Conservation (phyloP, 192 early-diverging fungal species). For the Mortierella hygrophila region DNA sequence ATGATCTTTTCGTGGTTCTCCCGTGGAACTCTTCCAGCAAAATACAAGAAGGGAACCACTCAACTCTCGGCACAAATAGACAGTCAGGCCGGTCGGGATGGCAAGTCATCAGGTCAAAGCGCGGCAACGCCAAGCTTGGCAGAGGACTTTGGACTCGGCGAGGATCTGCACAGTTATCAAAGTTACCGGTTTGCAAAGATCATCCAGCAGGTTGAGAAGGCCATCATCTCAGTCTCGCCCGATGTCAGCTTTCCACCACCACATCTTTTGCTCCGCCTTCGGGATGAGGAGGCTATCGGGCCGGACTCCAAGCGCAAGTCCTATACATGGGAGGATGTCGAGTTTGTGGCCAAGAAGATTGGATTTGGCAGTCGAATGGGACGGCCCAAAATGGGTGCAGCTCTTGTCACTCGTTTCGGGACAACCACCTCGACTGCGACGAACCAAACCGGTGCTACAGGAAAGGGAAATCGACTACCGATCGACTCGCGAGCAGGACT, state of each 20-base stretch:
- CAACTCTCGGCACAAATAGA: slow-evolving; percentile 11
- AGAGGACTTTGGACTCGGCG: slow-evolving; percentile 12
- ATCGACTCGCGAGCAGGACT: slow-evolving; percentile 65
- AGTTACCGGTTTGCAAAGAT: slow-evolving; percentile 57
- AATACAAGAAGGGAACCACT: slow-evolving; percentile 40
- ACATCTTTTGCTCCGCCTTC: slow-evolving; percentile 74
- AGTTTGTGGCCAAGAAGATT: slow-evolving; percentile 43
- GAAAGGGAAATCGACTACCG: slow-evolving; percentile 42
- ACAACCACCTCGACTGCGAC: slow-evolving; percentile 10
- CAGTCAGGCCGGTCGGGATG: not conserved
- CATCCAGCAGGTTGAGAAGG: slow-evolving; percentile 63
- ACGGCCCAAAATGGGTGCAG: slow-evolving; percentile 9
- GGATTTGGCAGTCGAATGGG: slow-evolving; percentile 40
- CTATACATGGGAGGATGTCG: slow-evolving; percentile 39
- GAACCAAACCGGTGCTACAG: not conserved
- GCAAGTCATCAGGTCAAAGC: not conserved
- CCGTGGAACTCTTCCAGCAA: slow-evolving; percentile 36
- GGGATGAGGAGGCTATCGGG: slow-evolving; percentile 65
- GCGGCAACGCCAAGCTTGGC: not conserved
- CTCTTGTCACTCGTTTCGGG: slow-evolving; percentile 7
- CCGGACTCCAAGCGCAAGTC: slow-evolving; percentile 34
- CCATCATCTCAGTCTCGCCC: slow-evolving; percentile 85
- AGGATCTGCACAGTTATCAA: slow-evolving; percentile 49
- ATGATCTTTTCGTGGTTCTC: slow-evolving; percentile 51
- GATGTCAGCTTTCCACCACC: slow-evolving; percentile 85